Base-by-base conservation (phyloP, 495 filamentous ascomycete species). In the Wilcoxina mikolae region DNA sequence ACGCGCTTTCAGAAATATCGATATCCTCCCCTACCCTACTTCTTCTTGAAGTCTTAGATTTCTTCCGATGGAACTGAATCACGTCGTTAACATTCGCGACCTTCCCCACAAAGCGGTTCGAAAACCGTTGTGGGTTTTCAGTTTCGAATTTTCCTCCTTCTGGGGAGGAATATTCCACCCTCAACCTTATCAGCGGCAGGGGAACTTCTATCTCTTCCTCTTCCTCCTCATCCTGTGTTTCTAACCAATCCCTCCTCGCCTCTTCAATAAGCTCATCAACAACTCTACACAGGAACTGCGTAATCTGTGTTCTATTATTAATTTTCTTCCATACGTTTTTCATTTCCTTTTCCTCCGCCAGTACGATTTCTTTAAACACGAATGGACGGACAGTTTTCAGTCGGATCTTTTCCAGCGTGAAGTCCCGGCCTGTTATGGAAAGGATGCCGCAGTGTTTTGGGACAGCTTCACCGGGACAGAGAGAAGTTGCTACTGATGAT, bases 111-210 rank as follows among this genome's bases (percentile, higher is more conserved):
- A 99, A 99, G 3, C 89, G 79, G 67, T 94, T 95, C 0, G 93
- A 96, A 60, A 96, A 96, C 3, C 91, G 79, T 62, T 96, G 91
- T 15, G 91, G 91, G 56, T 99, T 99, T 63, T 96, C 93, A 53
- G 81, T 83, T 54, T 95, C 87, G 60, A 83, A 99, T 41, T 78
- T 77, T 35, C 85, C n/a, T n/a, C n/a, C 83, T 27, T 95, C 87
- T 0, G 86, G 85, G 1, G 90, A 81, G 0, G 88, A 81, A 56
- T 83, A 91, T 60, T 99, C 91, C 4, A 99, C 90, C 35, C 87
- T 82, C 7, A 99, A 75, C 43, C 91, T 78, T 9, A 99, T 78
- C 9, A 99, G 73, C 1, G 91, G 91, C 45, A 88, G 67, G 0
- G 93, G 93, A 10, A 74, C 74, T 33, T 76, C 77, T 0, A 72